Percentiles rank a stretch among this genome's conserved stretches.
Conservation (phyloP, 106 monocot species). For the Dendrobium huoshanense region DNA sequence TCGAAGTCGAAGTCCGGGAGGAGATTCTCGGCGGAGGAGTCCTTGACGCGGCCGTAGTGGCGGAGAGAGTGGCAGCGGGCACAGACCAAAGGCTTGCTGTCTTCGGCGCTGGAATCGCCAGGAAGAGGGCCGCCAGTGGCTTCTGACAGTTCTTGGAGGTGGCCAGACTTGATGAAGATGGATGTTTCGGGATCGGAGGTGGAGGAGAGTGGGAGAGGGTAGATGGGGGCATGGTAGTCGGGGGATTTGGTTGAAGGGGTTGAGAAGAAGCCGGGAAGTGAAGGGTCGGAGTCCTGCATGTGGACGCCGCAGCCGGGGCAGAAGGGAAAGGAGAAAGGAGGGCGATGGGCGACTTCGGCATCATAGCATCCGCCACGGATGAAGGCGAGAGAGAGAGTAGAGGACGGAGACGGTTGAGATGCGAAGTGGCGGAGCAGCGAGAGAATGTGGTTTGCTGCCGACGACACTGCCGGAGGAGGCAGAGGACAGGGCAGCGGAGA, state of each 20-base stretch:
- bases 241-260: slow-evolving; percentile 46
- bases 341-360: neutral
- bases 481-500: neutral
- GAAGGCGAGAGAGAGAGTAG: slow-evolving; percentile 3
- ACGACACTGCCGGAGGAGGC: neutral
- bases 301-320: slow-evolving; percentile 94
- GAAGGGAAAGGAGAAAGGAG: slow-evolving; percentile 27
- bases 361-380: slow-evolving; percentile 45
- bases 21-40: slow-evolving; percentile 58
- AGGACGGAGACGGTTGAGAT: slow-evolving; percentile 4
- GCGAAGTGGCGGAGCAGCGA: slow-evolving; percentile 4
- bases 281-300: slow-evolving; percentile 65
- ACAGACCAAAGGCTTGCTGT: slow-evolving; percentile 39
- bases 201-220: slow-evolving; percentile 6
- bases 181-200: slow-evolving; percentile 33
- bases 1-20: slow-evolving; percentile 93
- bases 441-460: slow-evolving; percentile 9
- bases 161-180: slow-evolving; percentile 53
- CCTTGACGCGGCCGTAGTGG: slow-evolving; percentile 83
- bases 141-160: slow-evolving; percentile 12
- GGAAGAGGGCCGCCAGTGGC: neutral
- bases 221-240: slow-evolving; percentile 35
- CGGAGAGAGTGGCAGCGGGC: slow-evolving; percentile 95
- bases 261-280: slow-evolving; percentile 78
- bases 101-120: slow-evolving; percentile 4